phyloP scores from a whole-genome alignment of 306 rosid genomes.

The Prosopis cineraria region DNA sequence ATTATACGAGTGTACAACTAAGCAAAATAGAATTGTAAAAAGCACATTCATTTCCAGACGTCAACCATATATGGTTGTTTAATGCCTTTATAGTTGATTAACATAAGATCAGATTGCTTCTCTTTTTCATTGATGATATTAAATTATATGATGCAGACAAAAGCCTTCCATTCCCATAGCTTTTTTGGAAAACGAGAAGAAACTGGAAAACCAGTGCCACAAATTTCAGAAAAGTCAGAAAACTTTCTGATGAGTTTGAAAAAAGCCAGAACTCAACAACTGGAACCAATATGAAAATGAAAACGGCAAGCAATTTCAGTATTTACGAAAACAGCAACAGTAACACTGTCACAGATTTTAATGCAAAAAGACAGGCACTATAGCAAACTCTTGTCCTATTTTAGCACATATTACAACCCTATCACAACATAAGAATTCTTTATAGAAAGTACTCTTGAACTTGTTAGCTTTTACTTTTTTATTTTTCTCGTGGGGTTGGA shows the following conservation, averaged over 20 bases:
- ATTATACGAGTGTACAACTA: not conserved
- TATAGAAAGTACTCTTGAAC: constrained; percentile 39
- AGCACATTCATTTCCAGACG: too few relatives aligned
- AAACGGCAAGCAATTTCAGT: constrained; percentile 30
- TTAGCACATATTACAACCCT: constrained; percentile 9
- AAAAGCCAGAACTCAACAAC: constrained; percentile 36
- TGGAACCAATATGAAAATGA: constrained; percentile 27
- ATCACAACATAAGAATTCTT: constrained; percentile 34
- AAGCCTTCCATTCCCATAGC: constrained; percentile 30
- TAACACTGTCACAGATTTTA: not conserved
- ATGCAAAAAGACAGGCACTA: constrained; percentile 5
- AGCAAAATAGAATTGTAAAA: not conserved
- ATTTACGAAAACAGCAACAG: not conserved
- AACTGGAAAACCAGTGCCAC: constrained; percentile 34
- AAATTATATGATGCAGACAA: constrained; percentile 24
- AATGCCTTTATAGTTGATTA: not conserved
- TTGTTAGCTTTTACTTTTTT: not conserved
- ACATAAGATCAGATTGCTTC: not conserved
- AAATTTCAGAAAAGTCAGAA: constrained; percentile 46
- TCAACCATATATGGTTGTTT: not conserved
- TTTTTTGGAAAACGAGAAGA: constrained; percentile 22
- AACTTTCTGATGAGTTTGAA: constrained; percentile 49
- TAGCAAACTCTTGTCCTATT: constrained; percentile 35
- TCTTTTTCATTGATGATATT: constrained; percentile 15
- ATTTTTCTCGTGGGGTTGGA: not conserved